Evolutionary conservation across 805 yeast genomes (phyloP).

Genomic region (Myxozyma nipponensis): DNA sequence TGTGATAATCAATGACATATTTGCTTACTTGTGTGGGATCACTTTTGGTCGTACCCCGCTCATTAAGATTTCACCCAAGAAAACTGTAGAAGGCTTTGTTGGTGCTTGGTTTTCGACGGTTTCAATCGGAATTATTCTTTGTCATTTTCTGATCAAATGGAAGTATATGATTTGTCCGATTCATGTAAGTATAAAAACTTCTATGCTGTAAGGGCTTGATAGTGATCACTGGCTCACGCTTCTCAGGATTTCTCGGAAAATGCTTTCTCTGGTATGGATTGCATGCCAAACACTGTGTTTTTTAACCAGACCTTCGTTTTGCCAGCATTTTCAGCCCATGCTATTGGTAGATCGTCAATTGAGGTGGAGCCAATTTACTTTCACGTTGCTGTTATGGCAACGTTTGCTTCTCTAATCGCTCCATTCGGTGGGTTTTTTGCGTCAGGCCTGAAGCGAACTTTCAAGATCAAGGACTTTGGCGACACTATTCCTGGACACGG

Average conservation of each 20-base stretch:
- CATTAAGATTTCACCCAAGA: conserved; percentile 91
- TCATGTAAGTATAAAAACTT: not conserved
- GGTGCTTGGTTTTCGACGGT: conserved; percentile 98
- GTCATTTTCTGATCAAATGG: conserved; percentile 59
- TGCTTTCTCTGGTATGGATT: conserved; percentile 54
- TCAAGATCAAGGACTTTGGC: conserved; percentile 94
- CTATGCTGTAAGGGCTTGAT: not conserved
- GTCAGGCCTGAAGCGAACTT: conserved; percentile 91
- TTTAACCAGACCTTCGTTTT: conserved; percentile 70
- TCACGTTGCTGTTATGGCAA: conserved; percentile 79
- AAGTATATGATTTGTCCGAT: conserved; percentile 80
- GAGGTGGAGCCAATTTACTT: conserved; percentile 73
- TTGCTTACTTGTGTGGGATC: conserved; percentile 95
- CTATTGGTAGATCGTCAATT: conserved; percentile 35
- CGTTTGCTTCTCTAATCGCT: conserved; percentile 94
- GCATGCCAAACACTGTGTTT: conserved; percentile 88
- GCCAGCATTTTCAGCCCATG: conserved; percentile 60
- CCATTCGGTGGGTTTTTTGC: conserved; percentile 99
- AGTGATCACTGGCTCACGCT: not conserved
- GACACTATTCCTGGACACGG: conserved; percentile 99
- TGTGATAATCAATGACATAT: conserved; percentile 90
- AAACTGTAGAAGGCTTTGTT: conserved; percentile 93
- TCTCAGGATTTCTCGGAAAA: conserved; percentile 19
- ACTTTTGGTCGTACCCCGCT: conserved; percentile 91
- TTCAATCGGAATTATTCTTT: conserved; percentile 60